Evolutionary conservation across 2,329 filamentous ascomycete species (phyloP).

Genomic region (Diaporthe ampelina): DNA sequence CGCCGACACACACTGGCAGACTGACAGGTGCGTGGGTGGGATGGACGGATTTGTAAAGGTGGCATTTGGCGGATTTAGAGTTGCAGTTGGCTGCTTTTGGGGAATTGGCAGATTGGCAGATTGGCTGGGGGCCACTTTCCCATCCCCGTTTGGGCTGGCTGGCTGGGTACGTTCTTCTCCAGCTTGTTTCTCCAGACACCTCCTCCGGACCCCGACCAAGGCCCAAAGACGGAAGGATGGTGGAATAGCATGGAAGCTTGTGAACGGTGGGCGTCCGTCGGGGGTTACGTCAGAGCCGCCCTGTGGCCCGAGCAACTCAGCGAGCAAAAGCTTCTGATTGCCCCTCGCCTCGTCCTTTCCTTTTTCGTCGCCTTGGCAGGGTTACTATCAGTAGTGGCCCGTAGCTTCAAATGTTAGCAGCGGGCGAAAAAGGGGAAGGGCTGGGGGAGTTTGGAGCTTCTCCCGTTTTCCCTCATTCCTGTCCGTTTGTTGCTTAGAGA

Average conservation of each 20-base stretch:
- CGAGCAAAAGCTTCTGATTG: slow-evolving; percentile 12
- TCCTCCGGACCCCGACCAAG: slow-evolving; percentile 6
- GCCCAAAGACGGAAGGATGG: neutral
- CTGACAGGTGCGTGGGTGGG: slow-evolving; percentile 8
- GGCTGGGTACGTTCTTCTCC: slow-evolving; percentile 4
- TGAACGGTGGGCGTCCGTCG: neutral
- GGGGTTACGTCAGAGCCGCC: slow-evolving; percentile 19
- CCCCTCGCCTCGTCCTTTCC: slow-evolving; percentile 6
- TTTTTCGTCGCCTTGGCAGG: neutral
- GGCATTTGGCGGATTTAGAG: slow-evolving; percentile 20
- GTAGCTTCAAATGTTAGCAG: neutral
- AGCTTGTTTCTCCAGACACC: neutral
- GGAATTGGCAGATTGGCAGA: neutral
- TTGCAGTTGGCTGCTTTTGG: neutral
- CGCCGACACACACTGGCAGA: neutral
- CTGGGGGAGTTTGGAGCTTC: neutral
- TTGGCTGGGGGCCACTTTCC: neutral
- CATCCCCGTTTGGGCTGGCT: neutral
- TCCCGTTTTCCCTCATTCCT: neutral
- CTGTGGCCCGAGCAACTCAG: slow-evolving; percentile 13
- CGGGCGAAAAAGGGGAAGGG: neutral
- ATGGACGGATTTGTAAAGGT: neutral
- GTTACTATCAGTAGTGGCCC: neutral
- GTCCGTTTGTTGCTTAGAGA: neutral
- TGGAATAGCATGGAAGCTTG: neutral